Conservation (phyloP, 306 rosid genomes). For the Herpetospermum pedunculosum region DNA sequence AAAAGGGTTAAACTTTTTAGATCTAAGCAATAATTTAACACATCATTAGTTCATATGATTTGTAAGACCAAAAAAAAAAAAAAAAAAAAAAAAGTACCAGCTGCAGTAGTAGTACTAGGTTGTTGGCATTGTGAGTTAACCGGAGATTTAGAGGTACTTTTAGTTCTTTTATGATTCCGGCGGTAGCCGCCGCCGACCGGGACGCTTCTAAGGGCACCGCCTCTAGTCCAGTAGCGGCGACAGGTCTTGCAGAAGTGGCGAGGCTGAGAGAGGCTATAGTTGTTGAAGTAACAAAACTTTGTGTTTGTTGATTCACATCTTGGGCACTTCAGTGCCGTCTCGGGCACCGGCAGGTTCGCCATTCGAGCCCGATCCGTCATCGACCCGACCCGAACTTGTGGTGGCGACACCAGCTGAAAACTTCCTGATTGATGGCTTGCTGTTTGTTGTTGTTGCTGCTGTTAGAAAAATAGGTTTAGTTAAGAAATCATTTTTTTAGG, state of each 20-base stretch:
- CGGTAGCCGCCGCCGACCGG: slow-evolving; percentile 92
- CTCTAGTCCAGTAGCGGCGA: slow-evolving; percentile 81
- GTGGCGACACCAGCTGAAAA: slow-evolving; percentile 27
- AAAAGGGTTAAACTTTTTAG: background rate
- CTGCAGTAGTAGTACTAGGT: background rate
- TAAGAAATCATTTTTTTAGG: too few species aligned
- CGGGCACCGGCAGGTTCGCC: slow-evolving; percentile 75
- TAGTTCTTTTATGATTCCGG: slow-evolving; percentile 47
- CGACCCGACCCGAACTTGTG: slow-evolving; percentile 56
- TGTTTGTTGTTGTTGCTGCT: slow-evolving; percentile 19
- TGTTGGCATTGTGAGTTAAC: slow-evolving; percentile 44
- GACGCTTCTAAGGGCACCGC: slow-evolving; percentile 64
- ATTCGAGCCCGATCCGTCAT: slow-evolving; percentile 78
- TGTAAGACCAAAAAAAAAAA: slow-evolving; percentile 27
- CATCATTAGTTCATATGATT: background rate
- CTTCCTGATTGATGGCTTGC: slow-evolving; percentile 16
- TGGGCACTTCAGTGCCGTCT: slow-evolving; percentile 58
- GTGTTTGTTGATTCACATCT: slow-evolving; percentile 88
- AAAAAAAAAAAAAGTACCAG: slow-evolving; percentile 10
- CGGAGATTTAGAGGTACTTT: slow-evolving; percentile 56
- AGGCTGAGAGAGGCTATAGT: slow-evolving; percentile 88
- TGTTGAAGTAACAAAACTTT: slow-evolving; percentile 88
- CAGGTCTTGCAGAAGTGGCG: slow-evolving; percentile 96
- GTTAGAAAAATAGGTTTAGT: slow-evolving; percentile 13
- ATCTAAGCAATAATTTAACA: background rate